A percentile compares a stretch with the other conserved stretches of the same genome.
phyloP scores from a whole-genome alignment of 148 eudicot genomes.

The Camellia japonica region DNA sequence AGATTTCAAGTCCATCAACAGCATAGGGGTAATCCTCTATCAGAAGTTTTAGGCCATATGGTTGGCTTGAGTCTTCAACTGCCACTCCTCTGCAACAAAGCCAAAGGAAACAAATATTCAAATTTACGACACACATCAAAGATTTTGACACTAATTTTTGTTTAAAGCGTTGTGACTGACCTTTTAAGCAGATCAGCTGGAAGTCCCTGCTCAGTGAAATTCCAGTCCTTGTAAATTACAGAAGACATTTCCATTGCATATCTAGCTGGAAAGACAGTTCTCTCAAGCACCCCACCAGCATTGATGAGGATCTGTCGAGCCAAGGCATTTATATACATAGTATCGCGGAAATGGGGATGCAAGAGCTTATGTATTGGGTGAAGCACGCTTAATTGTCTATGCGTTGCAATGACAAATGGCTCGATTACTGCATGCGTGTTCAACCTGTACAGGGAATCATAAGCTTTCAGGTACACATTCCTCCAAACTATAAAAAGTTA shows the following conservation, averaged over 20 bases:
- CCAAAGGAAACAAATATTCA: neutral
- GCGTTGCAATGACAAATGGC: constrained; percentile 66
- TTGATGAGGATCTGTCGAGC: constrained; percentile 79
- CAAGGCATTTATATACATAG: constrained; percentile 69
- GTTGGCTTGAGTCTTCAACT: constrained; percentile 44
- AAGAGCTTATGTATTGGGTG: constrained; percentile 77
- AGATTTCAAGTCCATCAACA: constrained; percentile 77
- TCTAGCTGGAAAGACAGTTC: constrained; percentile 67
- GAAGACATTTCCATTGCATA: constrained; percentile 79
- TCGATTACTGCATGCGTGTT: constrained; percentile 76
- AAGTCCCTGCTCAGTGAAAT: constrained; percentile 64
- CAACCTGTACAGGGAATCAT: constrained; percentile 42
- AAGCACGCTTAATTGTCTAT: constrained; percentile 66
- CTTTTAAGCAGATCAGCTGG: constrained; percentile 74
- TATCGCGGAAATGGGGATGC: constrained; percentile 80
- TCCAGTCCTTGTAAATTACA: constrained; percentile 58
- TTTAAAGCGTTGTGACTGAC: constrained; percentile 22
- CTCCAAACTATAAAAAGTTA: neutral
- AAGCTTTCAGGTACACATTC: neutral
- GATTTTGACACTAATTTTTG: neutral
- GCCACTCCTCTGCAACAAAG: constrained; percentile 61
- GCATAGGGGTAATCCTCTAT: constrained; percentile 83
- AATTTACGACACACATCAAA: too few relatives aligned
- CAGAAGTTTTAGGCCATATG: constrained; percentile 59
- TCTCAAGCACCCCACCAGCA: constrained; percentile 67